Evolutionary conservation across 306 rosid genomes (phyloP), one percentile per base, ranked within the genome.

Genomic region (Trifolium fragiferum): DNA sequence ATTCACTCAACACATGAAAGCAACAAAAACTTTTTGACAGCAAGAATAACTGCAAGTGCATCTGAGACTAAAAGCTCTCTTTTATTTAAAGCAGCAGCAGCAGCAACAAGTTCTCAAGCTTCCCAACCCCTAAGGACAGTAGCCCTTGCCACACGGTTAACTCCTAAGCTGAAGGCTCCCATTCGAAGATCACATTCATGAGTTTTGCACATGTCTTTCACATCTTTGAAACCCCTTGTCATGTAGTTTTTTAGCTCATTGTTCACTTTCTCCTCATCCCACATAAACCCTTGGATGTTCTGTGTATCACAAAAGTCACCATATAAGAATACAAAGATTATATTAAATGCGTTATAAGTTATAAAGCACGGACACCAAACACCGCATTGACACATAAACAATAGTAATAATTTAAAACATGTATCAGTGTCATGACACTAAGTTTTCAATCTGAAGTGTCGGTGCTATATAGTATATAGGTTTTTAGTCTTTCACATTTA

Each of bases 201-300:
- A 2, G 93, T 83, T 72, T 81, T 81, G 85, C 98, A 94, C 96
- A 91, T 94, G 7, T 88, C 88, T 85, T 90, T 94, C 62, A 94
- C 89, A 82, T 89, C 85, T 77, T 87, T 90, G 83, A 94, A 94
- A n/a, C 91, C 98, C 12, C 10, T 84, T 2, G 83, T 90, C 98
- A 94, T 94, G 86, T 90, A 90, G 3, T 40, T 86, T 76, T 65
- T 78, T 64, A 94, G 85, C 77, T 90, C 96, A 62, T 72, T 74
- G 82, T 94, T 94, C 76, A 94, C 96, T 60, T 85, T 88, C 65
- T 91, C 93, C 78, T 94, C 98, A 33, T 90, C 90, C 98, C 98
- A 94, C 96, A 87, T 79, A 78, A 94, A 94, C 5, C 97, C 98
- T 91, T 94, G 98, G 40, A 94, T 94, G 87, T 94, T 94, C 97